phyloP scores from a whole-genome alignment of 2,329 filamentous ascomycete genomes.

The Monosporascus ibericus region DNA sequence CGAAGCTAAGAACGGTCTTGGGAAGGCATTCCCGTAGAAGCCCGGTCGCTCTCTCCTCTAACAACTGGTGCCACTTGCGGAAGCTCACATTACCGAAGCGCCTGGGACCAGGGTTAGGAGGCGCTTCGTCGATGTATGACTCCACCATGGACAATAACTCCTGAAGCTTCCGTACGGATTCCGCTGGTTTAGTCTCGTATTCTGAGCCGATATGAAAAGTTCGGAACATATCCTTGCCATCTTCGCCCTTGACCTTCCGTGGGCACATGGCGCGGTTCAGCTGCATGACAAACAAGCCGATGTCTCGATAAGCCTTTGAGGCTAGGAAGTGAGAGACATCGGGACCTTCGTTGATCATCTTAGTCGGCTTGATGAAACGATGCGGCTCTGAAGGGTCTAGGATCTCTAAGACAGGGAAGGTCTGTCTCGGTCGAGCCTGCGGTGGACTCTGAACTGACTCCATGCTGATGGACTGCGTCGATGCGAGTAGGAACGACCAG shows the following conservation, averaged over 20 bases:
- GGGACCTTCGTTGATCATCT: constrained; percentile 76
- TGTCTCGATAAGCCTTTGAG: constrained; percentile 78
- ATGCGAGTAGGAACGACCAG: too few species aligned
- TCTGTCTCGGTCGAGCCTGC: neutral
- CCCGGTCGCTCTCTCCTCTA: constrained; percentile 52
- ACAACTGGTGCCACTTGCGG: constrained; percentile 69
- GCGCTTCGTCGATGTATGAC: constrained; percentile 66
- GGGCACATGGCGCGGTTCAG: constrained; percentile 85
- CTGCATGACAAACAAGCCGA: constrained; percentile 82
- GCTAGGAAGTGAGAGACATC: constrained; percentile 78
- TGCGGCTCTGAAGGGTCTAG: constrained; percentile 44
- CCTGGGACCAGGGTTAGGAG: constrained; percentile 77
- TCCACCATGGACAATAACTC: constrained; percentile 59
- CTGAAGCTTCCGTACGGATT: constrained; percentile 59
- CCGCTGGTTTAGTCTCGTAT: constrained; percentile 36
- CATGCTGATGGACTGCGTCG: neutral
- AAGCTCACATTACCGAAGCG: constrained; percentile 93
- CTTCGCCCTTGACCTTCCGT: constrained; percentile 37
- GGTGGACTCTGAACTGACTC: neutral
- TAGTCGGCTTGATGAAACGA: constrained; percentile 62
- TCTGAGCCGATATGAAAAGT: constrained; percentile 39
- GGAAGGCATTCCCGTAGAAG: constrained; percentile 55
- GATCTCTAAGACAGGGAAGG: constrained; percentile 34
- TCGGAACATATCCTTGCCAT: constrained; percentile 35
- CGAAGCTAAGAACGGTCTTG: constrained; percentile 21